phyloP scores from a whole-genome alignment of 2,329 filamentous ascomycete species.

The Colletotrichum caudatum region DNA sequence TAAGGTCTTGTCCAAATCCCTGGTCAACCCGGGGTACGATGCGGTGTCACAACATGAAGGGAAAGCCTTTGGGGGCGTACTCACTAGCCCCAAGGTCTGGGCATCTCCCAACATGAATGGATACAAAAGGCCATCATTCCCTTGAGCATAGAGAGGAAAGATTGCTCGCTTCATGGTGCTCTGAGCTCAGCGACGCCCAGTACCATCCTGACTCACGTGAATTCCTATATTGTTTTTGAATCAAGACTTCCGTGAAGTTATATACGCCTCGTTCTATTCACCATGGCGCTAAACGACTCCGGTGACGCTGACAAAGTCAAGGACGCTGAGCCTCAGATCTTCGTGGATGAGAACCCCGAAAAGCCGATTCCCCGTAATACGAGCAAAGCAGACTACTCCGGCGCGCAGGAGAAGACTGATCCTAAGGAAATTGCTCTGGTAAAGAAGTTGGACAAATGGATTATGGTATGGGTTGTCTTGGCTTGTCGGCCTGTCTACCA shows the following conservation, averaged over 20 bases:
- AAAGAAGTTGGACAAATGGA: constrained; percentile 55
- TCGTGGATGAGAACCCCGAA: constrained; percentile 40
- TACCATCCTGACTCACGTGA: not conserved
- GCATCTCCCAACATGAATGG: constrained; percentile 10
- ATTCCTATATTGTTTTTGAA: not conserved
- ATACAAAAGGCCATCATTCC: constrained; percentile 32
- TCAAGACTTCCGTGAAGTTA: constrained; percentile 11
- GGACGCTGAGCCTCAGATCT: constrained; percentile 37
- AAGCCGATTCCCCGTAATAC: constrained; percentile 42
- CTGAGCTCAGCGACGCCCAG: constrained; percentile 8
- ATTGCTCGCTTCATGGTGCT: not conserved
- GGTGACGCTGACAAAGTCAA: constrained; percentile 18
- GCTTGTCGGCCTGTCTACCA: constrained; percentile 45
- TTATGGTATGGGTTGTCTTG: constrained; percentile 48
- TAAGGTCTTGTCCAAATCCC: constrained; percentile 10
- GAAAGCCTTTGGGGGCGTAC: not conserved
- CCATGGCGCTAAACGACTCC: constrained; percentile 15
- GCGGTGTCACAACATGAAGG: constrained; percentile 17
- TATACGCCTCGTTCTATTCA: not conserved
- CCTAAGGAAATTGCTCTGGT: constrained; percentile 56
- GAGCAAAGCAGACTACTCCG: constrained; percentile 52
- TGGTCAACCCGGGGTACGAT: constrained; percentile 12
- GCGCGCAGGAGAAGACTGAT: constrained; percentile 55
- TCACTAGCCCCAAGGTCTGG: constrained; percentile 20
- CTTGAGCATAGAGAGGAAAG: not conserved